Conservation (phyloP, 2,329 filamentous ascomycete species). For the Cladorrhinum sp. region DNA sequence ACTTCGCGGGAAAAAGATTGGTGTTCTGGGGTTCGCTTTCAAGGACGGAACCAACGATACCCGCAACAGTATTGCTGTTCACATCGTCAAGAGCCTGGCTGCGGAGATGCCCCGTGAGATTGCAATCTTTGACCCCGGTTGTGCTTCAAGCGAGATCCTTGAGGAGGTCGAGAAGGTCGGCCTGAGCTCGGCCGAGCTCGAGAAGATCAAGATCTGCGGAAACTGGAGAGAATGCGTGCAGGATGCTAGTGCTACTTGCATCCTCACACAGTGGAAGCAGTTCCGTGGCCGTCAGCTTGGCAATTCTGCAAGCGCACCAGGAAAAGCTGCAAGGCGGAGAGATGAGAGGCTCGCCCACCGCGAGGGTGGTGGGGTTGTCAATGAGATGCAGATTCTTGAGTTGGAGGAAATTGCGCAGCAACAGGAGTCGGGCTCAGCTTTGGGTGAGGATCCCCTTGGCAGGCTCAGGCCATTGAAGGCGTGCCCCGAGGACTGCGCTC, state of each 20-base stretch:
- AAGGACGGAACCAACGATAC: constrained; percentile 61
- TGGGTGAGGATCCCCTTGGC: constrained; percentile 25
- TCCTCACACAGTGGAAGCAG: constrained; percentile 53
- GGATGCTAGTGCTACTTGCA: constrained; percentile 45
- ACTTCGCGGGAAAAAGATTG: constrained; percentile 53
- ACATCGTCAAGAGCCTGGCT: constrained; percentile 49
- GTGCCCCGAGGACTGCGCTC: constrained; percentile 15
- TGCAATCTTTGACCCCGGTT: constrained; percentile 51
- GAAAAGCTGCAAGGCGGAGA: constrained; percentile 1
- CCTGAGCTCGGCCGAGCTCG: constrained; percentile 28
- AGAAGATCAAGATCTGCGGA: constrained; percentile 37
- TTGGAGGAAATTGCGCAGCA: constrained; percentile 25
- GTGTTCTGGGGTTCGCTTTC: constrained; percentile 59
- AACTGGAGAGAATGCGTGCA: constrained; percentile 45
- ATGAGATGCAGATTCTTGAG: constrained; percentile 31
- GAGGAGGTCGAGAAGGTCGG: constrained; percentile 31
- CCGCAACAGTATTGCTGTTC: constrained; percentile 53
- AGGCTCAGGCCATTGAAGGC: constrained; percentile 20
- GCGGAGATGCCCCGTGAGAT: constrained; percentile 49
- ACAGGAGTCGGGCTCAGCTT: background rate
- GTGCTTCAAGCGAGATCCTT: constrained; percentile 33
- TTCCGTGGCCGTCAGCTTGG: constrained; percentile 38
- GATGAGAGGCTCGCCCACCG: background rate
- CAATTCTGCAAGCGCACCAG: constrained; percentile 9
- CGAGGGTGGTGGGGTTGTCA: background rate